phyloP scores from a whole-genome alignment of 2,329 filamentous ascomycete genomes.

The Neofusicoccum kwambonambiense region DNA sequence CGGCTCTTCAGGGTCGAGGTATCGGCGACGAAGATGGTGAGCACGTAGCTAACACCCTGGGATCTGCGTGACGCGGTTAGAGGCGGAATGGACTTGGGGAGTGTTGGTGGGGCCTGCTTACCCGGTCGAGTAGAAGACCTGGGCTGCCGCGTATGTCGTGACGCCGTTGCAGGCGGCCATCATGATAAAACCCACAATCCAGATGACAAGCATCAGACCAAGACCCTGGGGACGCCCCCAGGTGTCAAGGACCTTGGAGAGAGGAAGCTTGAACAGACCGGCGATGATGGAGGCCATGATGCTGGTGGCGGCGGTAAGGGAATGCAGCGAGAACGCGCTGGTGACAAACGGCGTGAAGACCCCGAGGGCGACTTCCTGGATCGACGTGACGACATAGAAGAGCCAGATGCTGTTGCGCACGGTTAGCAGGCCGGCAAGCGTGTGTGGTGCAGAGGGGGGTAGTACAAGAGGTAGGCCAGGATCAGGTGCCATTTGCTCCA shows the following conservation, averaged over 20 bases:
- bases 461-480: conserved; percentile 30
- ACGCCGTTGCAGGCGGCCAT: conserved; percentile 62
- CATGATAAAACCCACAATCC: conserved; percentile 54
- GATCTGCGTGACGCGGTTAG: conserved; percentile 33
- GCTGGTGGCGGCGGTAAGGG: conserved; percentile 52
- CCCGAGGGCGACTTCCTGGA: conserved; percentile 44
- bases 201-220: conserved; percentile 52
- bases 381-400: conserved; percentile 46
- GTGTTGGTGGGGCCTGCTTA: conserved; percentile 4
- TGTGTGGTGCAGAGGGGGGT: background rate
- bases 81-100: too few species aligned
- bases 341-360: conserved; percentile 46
- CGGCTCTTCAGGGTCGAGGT: conserved; percentile 64
- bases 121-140: conserved; percentile 53
- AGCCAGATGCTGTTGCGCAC: conserved; percentile 26
- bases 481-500: conserved; percentile 32
- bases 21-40: conserved; percentile 66
- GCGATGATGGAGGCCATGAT: conserved; percentile 57
- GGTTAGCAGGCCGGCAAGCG: background rate
- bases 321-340: conserved; percentile 54
- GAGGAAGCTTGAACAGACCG: conserved; percentile 62
- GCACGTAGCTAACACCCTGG: conserved; percentile 57
- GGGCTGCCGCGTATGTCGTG: conserved; percentile 57
- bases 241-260: conserved; percentile 66
- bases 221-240: conserved; percentile 67